Evolutionary conservation across 1,284 basidiomycete species (phyloP), one percentile per base, ranked within the genome.

Genomic region (Ganoderma boninense): DNA sequence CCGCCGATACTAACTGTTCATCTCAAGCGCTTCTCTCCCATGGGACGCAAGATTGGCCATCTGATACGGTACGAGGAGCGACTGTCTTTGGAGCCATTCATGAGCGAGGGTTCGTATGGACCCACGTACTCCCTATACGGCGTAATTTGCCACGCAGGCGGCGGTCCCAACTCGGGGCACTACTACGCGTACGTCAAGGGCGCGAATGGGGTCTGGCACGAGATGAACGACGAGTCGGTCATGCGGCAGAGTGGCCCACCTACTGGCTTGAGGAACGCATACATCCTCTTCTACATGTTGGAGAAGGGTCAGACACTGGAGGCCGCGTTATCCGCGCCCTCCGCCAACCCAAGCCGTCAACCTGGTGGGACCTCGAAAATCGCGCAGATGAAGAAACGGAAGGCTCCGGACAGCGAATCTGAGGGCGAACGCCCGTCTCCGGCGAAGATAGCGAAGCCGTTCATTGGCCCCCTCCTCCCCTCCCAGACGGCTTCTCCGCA

Each of bases 1-100:
- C 98, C 98, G 0, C 83, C 90, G 26, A 92, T 97, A n/a, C 87
- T 99, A 44, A 98, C 97, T 0, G 87, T 99, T n/a, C 98, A 99
- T 78, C 85, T 99, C 54, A 99, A 99, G 83, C 91, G 98, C 23
- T 99, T 99, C 82, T 94, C 94, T 13, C 94, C 95, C 0, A 85
- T 94, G 64, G 97, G 97, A 26, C 87, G 92, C 70, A 99, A 99
- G 84, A 91, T 98, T 61, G 89, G 88, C 3, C 91, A 94, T 65
- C 83, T 85, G 49, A 86, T 99, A 73, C 85, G 88, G 16, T 99
- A 97, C 79, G 91, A 92, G 23, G 93, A 97, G 65, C 85, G 82
- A 6, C 81, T 99, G n/a, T 87, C 91, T 43, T 84, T 99, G 60
- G 87, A 91, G 49, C 88, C 90, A 0, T 93, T 90, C 79, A 97